A percentile compares a stretch with the other conserved stretches of the same genome.
phyloP scores from a whole-genome alignment of 495 filamentous ascomycete genomes.

The Lineolata rhizophorae region DNA sequence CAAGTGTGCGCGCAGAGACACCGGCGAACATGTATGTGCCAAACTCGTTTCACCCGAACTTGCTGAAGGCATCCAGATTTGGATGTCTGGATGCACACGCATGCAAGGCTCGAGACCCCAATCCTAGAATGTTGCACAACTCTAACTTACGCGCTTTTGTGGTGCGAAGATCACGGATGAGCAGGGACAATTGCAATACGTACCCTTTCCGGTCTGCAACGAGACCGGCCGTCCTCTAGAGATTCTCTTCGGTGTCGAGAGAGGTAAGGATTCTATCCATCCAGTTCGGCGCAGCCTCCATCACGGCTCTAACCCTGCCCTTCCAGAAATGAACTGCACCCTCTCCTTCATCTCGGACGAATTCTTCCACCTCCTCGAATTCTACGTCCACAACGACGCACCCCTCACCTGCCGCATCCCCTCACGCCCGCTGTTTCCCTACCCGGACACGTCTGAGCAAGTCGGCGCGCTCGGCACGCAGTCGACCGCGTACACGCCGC shows the following conservation, averaged over 20 bases:
- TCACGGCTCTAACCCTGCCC: constrained; percentile 3
- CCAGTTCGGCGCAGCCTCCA: not conserved
- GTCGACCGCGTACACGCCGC: constrained; percentile 32
- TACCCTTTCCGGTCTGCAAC: constrained; percentile 80
- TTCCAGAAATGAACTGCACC: constrained; percentile 72
- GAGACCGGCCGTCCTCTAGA: constrained; percentile 67
- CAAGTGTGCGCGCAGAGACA: constrained; percentile 25
- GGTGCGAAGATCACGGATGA: constrained; percentile 62
- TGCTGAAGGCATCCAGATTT: constrained; percentile 28
- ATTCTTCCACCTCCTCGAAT: constrained; percentile 93
- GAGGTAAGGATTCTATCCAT: no score
- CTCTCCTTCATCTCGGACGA: constrained; percentile 64
- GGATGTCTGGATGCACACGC: no score
- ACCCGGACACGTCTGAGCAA: constrained; percentile 8
- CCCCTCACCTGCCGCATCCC: constrained; percentile 85
- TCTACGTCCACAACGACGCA: constrained; percentile 93
- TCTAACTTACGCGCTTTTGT: no score
- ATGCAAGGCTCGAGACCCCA: no score
- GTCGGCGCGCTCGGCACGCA: constrained; percentile 11
- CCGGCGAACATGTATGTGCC: constrained; percentile 35
- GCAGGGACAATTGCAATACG: constrained; percentile 71
- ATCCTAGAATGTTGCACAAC: no score
- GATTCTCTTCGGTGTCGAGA: constrained; percentile 67
- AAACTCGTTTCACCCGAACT: not conserved
- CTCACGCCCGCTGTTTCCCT: constrained; percentile 35